Evolutionary conservation across 345 rosid species (phyloP).

Genomic region (Moricandia arvensis): DNA sequence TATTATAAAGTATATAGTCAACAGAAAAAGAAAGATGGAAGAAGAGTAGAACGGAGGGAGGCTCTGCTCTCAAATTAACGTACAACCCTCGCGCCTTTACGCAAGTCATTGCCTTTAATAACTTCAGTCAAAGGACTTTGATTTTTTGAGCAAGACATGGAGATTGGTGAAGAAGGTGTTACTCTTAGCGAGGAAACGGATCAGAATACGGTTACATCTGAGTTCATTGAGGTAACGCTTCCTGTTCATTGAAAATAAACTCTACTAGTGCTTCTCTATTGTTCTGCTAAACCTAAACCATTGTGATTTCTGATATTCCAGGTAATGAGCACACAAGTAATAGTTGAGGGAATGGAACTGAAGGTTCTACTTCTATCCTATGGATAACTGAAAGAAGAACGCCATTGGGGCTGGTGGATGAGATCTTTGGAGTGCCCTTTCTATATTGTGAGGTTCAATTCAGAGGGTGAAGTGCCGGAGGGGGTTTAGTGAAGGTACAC

Average conservation of each 20-base stretch:
- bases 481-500: constrained; percentile 55
- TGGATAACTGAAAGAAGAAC: constrained; percentile 72
- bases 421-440: constrained; percentile 86
- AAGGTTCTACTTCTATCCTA: constrained; percentile 76
- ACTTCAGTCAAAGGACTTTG: constrained; percentile 25
- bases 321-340: constrained; percentile 69
- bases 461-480: constrained; percentile 76
- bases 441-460: constrained; percentile 85
- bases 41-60: neutral
- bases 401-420: constrained; percentile 82
- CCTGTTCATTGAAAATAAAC: neutral
- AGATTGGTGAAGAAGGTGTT: constrained; percentile 30
- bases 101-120: constrained; percentile 22
- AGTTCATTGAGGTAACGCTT: neutral
- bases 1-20: neutral
- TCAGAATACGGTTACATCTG: constrained; percentile 11
- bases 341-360: constrained; percentile 80
- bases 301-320: constrained; percentile 35
- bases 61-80: constrained; percentile 27
- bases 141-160: constrained; percentile 35
- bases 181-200: constrained; percentile 7
- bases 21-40: neutral
- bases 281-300: constrained; percentile 3
- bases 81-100: constrained; percentile 24
- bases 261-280: constrained; percentile 8